A percentile compares a stretch with the other conserved stretches of the same genome.
These are phyloP conservation scores for Berberis vulgaris DNA, from an alignment of 164 flowering plant genomes.

Conservation along the genomic window DNA sequence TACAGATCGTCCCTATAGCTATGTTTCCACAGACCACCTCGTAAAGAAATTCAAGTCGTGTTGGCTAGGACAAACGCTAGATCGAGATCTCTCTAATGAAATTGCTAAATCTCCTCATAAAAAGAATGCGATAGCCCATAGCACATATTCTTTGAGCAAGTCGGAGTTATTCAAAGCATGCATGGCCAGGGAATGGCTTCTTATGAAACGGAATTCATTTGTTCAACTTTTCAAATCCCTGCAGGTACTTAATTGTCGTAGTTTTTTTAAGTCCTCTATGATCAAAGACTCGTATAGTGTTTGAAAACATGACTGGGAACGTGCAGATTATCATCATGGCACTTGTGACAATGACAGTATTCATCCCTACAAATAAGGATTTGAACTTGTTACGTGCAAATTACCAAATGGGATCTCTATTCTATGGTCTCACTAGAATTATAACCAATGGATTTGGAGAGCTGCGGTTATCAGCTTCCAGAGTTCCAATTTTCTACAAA, in stretches of 20 bases:
- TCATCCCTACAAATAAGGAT: not conserved
- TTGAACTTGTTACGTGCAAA: not conserved
- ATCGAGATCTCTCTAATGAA: not conserved
- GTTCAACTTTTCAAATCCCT: constrained; percentile 28
- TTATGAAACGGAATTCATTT: constrained; percentile 34
- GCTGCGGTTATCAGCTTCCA: not conserved
- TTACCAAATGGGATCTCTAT: constrained; percentile 3
- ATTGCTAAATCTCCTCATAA: not conserved
- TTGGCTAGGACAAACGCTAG: constrained; percentile 13
- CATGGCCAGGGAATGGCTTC: constrained; percentile 34
- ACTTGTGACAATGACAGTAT: constrained; percentile 1
- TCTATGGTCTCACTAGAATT: not conserved
- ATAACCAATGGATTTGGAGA: not conserved
- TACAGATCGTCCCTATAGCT: not conserved
- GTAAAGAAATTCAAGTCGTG: constrained; percentile 45
- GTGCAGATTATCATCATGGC: constrained; percentile 1
- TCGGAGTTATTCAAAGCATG: constrained; percentile 39
- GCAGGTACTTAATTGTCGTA: constrained; percentile 21
- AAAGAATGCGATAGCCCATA: constrained; percentile 9
- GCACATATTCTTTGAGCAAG: constrained; percentile 22
- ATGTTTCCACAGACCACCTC: constrained; percentile 34
- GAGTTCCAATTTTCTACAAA: constrained; percentile 1
- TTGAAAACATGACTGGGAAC: not conserved
- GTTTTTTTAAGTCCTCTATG: not conserved
- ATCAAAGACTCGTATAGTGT: not conserved